A percentile compares a stretch with the other conserved stretches of the same genome.
Evolutionary conservation across 345 rosid species (phyloP).

Genomic region (Camelina neglecta): DNA sequence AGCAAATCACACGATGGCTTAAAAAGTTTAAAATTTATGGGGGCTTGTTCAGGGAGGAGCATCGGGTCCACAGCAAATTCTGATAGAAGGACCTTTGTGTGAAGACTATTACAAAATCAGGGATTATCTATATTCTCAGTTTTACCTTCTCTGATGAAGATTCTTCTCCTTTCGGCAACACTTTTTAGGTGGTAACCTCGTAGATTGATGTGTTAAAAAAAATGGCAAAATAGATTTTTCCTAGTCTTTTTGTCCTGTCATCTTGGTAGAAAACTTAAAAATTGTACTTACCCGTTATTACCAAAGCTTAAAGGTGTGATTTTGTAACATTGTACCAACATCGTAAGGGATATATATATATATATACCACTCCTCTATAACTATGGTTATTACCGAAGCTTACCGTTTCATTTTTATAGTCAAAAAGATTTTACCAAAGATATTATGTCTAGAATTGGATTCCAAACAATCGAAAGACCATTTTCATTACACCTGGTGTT

Average conservation of each 20-base stretch:
- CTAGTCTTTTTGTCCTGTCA: neutral
- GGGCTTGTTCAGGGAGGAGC: slow-evolving; percentile 65
- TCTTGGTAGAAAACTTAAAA: neutral
- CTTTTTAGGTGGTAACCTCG: neutral
- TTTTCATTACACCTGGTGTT: neutral
- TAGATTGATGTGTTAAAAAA: neutral
- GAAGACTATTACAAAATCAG: slow-evolving; percentile 93
- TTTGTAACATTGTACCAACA: too few species aligned
- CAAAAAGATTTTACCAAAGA: too few species aligned
- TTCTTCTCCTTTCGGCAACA: neutral
- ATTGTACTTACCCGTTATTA: too few species aligned
- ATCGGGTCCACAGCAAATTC: slow-evolving; percentile 83
- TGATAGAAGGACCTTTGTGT: slow-evolving; percentile 91
- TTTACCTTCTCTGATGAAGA: slow-evolving; percentile 63
- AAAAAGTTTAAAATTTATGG: neutral
- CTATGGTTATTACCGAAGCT: too few species aligned
- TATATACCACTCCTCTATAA: neutral
- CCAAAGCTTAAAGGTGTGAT: neutral
- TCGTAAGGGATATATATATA: too few species aligned
- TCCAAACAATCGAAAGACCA: too few species aligned
- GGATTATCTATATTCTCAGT: slow-evolving; percentile 85
- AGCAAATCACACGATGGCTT: slow-evolving; percentile 14
- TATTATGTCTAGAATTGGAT: too few species aligned
- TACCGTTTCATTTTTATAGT: too few species aligned
- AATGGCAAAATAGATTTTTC: neutral